Evolutionary conservation across 2,329 filamentous ascomycete species (phyloP).

Genomic region (Calonectria multiphialidica): DNA sequence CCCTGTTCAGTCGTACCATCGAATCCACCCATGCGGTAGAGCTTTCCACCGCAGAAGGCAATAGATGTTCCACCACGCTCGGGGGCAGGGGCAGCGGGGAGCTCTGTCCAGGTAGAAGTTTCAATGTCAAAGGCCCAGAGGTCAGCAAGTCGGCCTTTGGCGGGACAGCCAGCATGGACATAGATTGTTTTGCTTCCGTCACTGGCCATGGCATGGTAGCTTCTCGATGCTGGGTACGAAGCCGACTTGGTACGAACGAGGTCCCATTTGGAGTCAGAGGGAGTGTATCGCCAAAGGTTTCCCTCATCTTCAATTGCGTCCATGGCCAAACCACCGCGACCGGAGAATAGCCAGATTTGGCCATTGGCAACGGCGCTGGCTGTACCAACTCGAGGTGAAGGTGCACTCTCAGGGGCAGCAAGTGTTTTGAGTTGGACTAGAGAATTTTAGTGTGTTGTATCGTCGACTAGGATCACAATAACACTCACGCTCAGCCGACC

Average conservation of each 20-base stretch:
- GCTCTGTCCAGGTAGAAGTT: conserved; percentile 61
- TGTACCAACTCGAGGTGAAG: conserved; percentile 68
- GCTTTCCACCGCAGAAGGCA: conserved; percentile 47
- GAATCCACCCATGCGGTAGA: conserved; percentile 75
- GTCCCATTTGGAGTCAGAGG: conserved; percentile 56
- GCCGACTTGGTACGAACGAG: conserved; percentile 53
- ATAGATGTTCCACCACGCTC: conserved; percentile 56
- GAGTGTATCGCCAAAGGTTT: conserved; percentile 66
- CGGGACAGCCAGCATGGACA: conserved; percentile 72
- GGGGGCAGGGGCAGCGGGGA: conserved; percentile 65
- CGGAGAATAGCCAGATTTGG: conserved; percentile 72
- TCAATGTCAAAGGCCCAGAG: conserved; percentile 68
- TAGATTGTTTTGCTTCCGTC: conserved; percentile 59
- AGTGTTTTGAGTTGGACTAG: conserved; percentile 32
- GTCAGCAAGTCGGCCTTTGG: conserved; percentile 66
- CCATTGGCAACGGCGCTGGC: conserved; percentile 59
- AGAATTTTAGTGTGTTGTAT: not conserved
- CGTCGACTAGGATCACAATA: not conserved
- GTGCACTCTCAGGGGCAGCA: conserved; percentile 44
- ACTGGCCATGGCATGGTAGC: conserved; percentile 67
- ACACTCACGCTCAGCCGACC: conserved; percentile 6
- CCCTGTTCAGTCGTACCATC: conserved; percentile 72
- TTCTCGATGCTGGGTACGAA: conserved; percentile 60
- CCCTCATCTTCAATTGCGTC: conserved; percentile 70
- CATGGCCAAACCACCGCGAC: conserved; percentile 72